A percentile compares a stretch with the other conserved stretches of the same genome.
Evolutionary conservation across 192 early-diverging fungal species (phyloP).

Genomic region (Coemansia guatemalensis): DNA sequence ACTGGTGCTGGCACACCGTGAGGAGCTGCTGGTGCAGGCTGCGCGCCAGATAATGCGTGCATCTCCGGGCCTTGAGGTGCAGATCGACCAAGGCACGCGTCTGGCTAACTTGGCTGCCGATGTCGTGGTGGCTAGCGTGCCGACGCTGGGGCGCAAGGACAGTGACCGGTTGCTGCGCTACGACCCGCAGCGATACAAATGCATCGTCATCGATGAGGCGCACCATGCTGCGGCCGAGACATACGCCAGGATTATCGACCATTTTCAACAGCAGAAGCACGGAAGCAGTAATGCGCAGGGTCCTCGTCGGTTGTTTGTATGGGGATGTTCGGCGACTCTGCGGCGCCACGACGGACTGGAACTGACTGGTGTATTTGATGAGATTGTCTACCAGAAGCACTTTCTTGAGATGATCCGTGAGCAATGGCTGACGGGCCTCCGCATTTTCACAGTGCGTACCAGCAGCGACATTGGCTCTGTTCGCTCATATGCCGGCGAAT

Average conservation of each 20-base stretch:
- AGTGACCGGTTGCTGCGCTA: conserved; percentile 59
- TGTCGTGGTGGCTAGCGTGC: conserved; percentile 77
- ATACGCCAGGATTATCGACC: conserved; percentile 69
- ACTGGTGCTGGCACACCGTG: conserved; percentile 85
- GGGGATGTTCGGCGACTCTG: conserved; percentile 93
- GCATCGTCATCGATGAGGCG: conserved; percentile 90
- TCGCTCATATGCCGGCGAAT: conserved; percentile 60
- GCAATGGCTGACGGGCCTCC: conserved; percentile 70
- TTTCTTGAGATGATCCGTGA: conserved; percentile 85
- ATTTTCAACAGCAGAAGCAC: conserved; percentile 59
- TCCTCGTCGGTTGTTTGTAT: conserved; percentile 60
- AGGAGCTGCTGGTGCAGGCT: conserved; percentile 86
- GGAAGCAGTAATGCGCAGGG: conserved; percentile 28
- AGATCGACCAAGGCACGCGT: conserved; percentile 66
- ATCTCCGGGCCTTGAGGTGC: conserved; percentile 61
- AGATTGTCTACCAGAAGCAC: conserved; percentile 70
- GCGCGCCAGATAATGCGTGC: conserved; percentile 60
- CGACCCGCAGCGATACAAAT: conserved; percentile 78
- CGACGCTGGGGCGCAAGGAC: conserved; percentile 61
- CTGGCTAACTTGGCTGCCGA: conserved; percentile 62
- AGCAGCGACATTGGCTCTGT: conserved; percentile 53
- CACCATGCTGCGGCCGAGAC: conserved; percentile 85
- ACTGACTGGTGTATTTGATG: conserved; percentile 68
- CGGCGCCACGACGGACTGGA: conserved; percentile 78
- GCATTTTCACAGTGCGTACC: conserved; percentile 67